Evolutionary conservation across 1,284 basidiomycete species (phyloP), one percentile per base, ranked within the genome.

Genomic region (Malassezia restricta): DNA sequence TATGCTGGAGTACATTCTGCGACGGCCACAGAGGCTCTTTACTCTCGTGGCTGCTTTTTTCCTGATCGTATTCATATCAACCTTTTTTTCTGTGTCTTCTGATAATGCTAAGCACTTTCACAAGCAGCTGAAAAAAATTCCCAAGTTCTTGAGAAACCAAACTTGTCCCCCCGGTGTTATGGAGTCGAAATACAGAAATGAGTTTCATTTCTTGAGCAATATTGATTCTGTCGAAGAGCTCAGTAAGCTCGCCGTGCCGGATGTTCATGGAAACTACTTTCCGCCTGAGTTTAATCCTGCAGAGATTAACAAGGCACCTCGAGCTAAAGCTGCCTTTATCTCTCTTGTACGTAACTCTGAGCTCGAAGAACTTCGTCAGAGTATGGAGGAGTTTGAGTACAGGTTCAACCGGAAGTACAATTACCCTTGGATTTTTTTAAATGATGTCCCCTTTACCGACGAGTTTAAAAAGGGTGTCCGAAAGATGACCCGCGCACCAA

Each of bases 351-450:
- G 74, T 28, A 71, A 75, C 47, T 35, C 39, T 6, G 74, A 75
- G 43, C 54, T 74, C 35, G 61, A 62, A 27, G 62, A 49, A 9
- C 66, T 74, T 43, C 51, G 64, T 40, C 41, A 52, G 3, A 62
- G 59, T 8, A 65, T 75, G 43, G 47, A 58, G 3, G 53, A 59
- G 45, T 43, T 62, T 38, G 57, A 64, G 57, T 54, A 59, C 42
- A 63, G 68, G 9, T 74, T 74, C 60, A 73, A 73, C 54, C 54
- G 59, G 24, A 65, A 65, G 35, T 71, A 65, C 45, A 62, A 68
- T 43, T 76, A 76, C 43, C 72, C 74, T 7, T 76, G 71, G 61
- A 63, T 74, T 54, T 75, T 76, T 54, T 57, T 76, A 28, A 76
- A 75, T 59, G 65, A 75, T 39, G 45, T 20, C 53, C 67, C 68